Evolutionary conservation across 1,139 yeast genomes (phyloP).

Genomic region (Sugiyamaella japonica): DNA sequence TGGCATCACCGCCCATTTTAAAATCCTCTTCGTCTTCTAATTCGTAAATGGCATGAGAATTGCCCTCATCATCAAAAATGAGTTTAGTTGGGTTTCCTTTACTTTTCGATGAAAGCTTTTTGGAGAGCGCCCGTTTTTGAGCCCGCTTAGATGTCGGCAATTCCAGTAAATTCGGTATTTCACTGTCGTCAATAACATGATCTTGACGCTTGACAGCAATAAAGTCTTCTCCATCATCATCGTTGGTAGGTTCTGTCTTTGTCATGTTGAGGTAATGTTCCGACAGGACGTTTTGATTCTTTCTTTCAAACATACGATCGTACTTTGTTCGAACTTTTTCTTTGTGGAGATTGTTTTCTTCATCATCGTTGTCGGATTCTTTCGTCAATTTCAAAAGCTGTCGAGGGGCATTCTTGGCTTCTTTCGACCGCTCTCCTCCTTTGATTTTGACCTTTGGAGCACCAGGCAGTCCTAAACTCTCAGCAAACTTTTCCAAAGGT

Average conservation of each 20-base stretch:
- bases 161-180: constrained; percentile 53
- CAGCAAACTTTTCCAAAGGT: constrained; percentile 82
- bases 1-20: constrained; percentile 71
- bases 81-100: constrained; percentile 73
- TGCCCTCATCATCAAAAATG: constrained; percentile 90
- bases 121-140: constrained; percentile 84
- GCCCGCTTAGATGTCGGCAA: constrained; percentile 78
- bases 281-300: constrained; percentile 88
- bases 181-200: constrained; percentile 65
- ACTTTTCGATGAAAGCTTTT: constrained; percentile 63
- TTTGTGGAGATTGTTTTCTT: constrained; percentile 31
- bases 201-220: constrained; percentile 76
- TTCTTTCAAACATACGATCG: constrained; percentile 93
- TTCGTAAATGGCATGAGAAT: constrained; percentile 87
- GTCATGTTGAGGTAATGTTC: constrained; percentile 76
- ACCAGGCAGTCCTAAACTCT: constrained; percentile 89
- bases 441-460: constrained; percentile 88
- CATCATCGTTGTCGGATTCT: constrained; percentile 48
- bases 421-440: constrained; percentile 56
- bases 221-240: constrained; percentile 72
- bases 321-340: constrained; percentile 77
- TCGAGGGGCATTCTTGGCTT: constrained; percentile 79
- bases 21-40: constrained; percentile 89
- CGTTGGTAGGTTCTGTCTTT: constrained; percentile 45
- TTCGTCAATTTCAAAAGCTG: constrained; percentile 58